Base-by-base conservation (phyloP, 495 filamentous ascomycete genomes). In the Aspergillus taichungensis region DNA sequence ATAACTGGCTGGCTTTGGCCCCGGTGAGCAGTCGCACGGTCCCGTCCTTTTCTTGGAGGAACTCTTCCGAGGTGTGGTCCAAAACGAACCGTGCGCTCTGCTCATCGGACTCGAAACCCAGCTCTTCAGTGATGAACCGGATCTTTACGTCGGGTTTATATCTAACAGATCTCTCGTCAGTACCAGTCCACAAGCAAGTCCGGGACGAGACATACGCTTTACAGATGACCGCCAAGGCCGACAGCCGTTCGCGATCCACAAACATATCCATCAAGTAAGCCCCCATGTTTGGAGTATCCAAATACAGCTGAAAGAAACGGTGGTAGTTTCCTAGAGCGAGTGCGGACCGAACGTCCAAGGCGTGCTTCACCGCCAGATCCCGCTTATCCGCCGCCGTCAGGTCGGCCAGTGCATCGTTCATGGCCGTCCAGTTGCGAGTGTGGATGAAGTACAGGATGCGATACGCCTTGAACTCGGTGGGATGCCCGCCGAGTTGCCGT, bases 401-500 rank as follows among this genome's bases (percentile, higher is more conserved):
- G 80, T 95, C 89, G 78, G 89, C 88, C 67, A 99, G 76, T 50
- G 89, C 79, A 74, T 95, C 87, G 74, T 95, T 97, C 81, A 99
- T 85, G 70, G 88, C 92, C 65, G 87, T 88, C 73, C 87, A 87
- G 73, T 97, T 99, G 73, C 87, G 88, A 55, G 94, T 97, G 69
- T 99, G 87, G 73, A 99, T 87, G 75, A 92, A 94, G 80, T 99
- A 99, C 63, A 99, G 80, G 68, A 99, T 97, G 79, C 94, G 94
- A 80, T 99, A 99, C 47, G 91, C 94, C 78, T 90, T 88, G 71
- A 99, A 99, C 66, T 99, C 92, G 61, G 83, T 83, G 45, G 89
- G 79, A 70, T 94, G 87, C 48, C 94, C 94, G 59, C 85, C 87
- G 50, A 95, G 72, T 51, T 85, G 82, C 67, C 85, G 78, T 62